These are phyloP conservation scores for Haematococcus sp. DNA, from an alignment of 139 green algal genomes.

Conservation along the genomic window DNA sequence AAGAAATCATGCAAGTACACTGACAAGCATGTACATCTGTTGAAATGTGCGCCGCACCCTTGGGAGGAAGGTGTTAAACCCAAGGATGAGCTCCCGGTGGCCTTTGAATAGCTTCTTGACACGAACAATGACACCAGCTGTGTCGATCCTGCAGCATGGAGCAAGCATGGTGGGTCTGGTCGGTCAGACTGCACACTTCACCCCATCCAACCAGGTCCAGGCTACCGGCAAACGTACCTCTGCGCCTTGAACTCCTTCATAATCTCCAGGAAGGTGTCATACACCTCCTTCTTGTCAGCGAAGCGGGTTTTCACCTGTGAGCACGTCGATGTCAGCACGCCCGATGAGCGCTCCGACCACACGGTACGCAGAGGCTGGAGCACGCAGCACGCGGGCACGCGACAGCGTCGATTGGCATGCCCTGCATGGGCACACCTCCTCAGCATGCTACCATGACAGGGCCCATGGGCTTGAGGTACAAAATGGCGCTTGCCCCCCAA, in stretches of 20 bases:
- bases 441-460: no score
- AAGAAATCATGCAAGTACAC: neutral
- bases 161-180: neutral
- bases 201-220: neutral
- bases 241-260: slow-evolving; percentile 99
- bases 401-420: no score
- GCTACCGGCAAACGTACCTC: slow-evolving; percentile 48
- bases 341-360: neutral
- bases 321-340: neutral
- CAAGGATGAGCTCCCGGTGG: slow-evolving; percentile 94
- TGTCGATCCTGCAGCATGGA: slow-evolving; percentile 87
- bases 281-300: slow-evolving; percentile 78
- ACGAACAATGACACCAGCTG: slow-evolving; percentile 87
- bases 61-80: slow-evolving; percentile 99
- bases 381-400: neutral
- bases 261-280: slow-evolving; percentile 96
- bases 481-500: no score
- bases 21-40: neutral
- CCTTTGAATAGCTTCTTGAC: slow-evolving; percentile 96
- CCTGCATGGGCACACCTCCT: no score
- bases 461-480: no score
- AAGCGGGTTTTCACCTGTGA: slow-evolving; percentile 77
- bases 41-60: slow-evolving; percentile 53
- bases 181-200: neutral
- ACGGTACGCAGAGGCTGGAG: neutral